phyloP scores from a whole-genome alignment of 2,329 filamentous ascomycete genomes.

The Aspergillus ruber region DNA sequence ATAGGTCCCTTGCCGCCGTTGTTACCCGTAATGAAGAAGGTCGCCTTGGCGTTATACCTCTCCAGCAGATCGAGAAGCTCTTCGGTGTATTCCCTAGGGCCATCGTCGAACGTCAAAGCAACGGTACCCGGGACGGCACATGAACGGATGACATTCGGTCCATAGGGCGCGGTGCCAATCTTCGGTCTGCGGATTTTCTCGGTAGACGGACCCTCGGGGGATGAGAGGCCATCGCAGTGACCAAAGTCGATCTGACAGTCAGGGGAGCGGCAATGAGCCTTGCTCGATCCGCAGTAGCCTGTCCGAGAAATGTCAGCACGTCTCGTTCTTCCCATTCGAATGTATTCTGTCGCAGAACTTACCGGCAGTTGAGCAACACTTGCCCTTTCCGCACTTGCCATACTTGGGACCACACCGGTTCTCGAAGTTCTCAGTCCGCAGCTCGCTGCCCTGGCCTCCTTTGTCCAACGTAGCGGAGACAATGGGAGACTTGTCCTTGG shows the following conservation, averaged over 20 bases:
- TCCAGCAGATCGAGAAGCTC: conserved; percentile 57
- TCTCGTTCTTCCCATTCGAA: conserved; percentile 1
- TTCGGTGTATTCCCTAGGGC: conserved; percentile 55
- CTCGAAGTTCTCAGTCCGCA: conserved; percentile 13
- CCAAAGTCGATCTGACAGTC: conserved; percentile 36
- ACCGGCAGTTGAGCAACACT: conserved; percentile 37
- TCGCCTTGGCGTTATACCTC: conserved; percentile 56
- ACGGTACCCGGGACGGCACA: conserved; percentile 51
- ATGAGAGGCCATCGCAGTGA: conserved; percentile 31
- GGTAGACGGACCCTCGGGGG: conserved; percentile 30
- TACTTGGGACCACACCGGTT: conserved; percentile 29
- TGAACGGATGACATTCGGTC: conserved; percentile 27
- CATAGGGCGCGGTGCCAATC: conserved; percentile 33
- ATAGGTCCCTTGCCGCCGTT: conserved; percentile 43
- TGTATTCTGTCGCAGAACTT: conserved; percentile 3
- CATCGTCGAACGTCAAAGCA: conserved; percentile 63
- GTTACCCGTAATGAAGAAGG: conserved; percentile 58
- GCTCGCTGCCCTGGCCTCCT: not conserved
- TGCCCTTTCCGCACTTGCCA: conserved; percentile 27
- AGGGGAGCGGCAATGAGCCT: conserved; percentile 33
- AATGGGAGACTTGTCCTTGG: not conserved
- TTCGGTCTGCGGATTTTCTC: conserved; percentile 27
- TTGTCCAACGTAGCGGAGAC: not conserved
- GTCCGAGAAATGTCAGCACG: not conserved
- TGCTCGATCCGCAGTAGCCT: conserved; percentile 36